These are phyloP conservation scores for Orbilia javanica DNA, from an alignment of 2,329 filamentous ascomycete species.

Conservation along the genomic window DNA sequence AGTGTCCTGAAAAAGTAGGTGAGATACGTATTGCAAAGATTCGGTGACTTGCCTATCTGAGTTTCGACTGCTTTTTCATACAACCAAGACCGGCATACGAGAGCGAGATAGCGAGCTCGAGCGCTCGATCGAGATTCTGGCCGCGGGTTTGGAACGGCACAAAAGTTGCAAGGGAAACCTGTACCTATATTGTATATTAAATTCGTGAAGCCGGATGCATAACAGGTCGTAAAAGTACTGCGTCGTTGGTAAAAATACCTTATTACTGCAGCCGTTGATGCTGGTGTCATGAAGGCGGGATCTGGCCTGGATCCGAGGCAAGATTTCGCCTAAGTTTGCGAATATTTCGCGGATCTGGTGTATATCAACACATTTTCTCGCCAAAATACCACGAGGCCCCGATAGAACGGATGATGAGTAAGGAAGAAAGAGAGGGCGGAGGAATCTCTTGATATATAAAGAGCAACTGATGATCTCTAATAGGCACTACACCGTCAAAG, in stretches of 20 bases:
- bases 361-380: neutral
- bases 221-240: neutral
- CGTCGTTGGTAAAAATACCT: neutral
- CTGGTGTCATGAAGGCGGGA: no score
- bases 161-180: neutral
- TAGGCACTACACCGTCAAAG: no score
- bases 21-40: neutral
- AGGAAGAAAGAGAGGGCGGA: no score
- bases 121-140: no score
- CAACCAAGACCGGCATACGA: neutral
- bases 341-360: neutral
- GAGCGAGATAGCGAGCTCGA: neutral
- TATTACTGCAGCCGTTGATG: no score
- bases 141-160: neutral
- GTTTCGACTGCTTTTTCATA: neutral
- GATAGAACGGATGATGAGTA: no score
- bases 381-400: neutral
- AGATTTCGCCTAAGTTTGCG: no score
- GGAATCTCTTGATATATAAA: no score
- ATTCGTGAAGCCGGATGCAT: neutral
- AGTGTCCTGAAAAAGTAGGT: constrained; percentile 5
- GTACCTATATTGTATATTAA: neutral
- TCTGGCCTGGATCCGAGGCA: no score
- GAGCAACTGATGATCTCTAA: no score
- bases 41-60: constrained; percentile 22